Conservation (phyloP, 2,329 filamentous ascomycete genomes). For the Talaromyces sp. region DNA sequence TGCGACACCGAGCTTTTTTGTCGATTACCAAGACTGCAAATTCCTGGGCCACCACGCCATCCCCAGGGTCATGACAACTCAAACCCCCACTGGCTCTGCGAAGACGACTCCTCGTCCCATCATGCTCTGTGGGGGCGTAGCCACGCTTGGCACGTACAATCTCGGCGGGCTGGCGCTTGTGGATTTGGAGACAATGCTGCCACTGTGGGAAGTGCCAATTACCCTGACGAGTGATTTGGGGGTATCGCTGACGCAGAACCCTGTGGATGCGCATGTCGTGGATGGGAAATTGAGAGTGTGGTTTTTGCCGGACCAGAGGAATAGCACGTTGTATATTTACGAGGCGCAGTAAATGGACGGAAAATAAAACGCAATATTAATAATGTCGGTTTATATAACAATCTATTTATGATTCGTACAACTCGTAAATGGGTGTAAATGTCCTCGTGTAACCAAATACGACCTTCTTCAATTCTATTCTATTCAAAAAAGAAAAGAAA, state of each 20-base stretch:
- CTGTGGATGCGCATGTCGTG: conserved; percentile 43
- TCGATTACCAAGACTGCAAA: conserved; percentile 52
- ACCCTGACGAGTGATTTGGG: conserved; percentile 37
- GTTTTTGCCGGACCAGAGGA: conserved; percentile 45
- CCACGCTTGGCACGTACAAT: conserved; percentile 26
- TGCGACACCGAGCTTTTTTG: conserved; percentile 40
- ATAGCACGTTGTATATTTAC: conserved; percentile 45
- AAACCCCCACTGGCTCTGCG: background rate
- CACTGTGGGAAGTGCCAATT: conserved; percentile 44
- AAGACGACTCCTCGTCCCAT: conserved; percentile 24
- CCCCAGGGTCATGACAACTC: conserved; percentile 19
- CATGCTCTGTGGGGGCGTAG: conserved; percentile 47
- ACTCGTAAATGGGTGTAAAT: background rate
- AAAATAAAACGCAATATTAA: background rate
- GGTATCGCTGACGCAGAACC: conserved; percentile 44
- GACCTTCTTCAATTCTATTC: background rate
- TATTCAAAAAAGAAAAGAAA: background rate
- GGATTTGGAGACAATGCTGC: conserved; percentile 41
- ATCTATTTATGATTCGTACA: background rate
- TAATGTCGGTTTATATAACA: background rate
- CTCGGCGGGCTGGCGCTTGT: conserved; percentile 47
- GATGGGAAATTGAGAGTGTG: conserved; percentile 44
- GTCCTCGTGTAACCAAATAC: background rate
- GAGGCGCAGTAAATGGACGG: conserved; percentile 27
- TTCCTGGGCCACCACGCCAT: conserved; percentile 39